Conservation (phyloP, 1,284 basidiomycete genomes). For the Dichomitus squalens region DNA sequence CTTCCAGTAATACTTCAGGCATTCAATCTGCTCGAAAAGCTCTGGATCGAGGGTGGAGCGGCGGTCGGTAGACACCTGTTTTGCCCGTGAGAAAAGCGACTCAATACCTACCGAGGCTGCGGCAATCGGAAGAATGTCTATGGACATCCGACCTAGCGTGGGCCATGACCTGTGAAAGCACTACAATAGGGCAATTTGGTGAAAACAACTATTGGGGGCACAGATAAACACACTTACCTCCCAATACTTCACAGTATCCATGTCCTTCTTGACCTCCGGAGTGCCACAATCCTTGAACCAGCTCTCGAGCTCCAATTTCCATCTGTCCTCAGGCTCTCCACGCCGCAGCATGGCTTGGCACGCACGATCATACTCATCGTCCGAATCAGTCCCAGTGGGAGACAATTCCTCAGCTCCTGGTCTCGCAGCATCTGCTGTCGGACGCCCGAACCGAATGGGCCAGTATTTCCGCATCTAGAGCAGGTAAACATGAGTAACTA, state of each 20-base stretch:
- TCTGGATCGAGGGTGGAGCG: background rate
- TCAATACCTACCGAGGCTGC: background rate
- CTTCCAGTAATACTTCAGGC: slow-evolving; percentile 4
- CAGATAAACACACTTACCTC: background rate
- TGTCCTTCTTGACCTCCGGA: too few species aligned
- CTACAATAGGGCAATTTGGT: too few species aligned
- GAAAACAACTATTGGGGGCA: too few species aligned
- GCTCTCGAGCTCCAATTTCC: too few species aligned
- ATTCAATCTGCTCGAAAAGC: slow-evolving; percentile 11
- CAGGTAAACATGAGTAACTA: background rate
- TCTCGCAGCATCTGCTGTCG: background rate
- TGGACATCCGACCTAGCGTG: background rate
- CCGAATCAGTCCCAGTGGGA: background rate
- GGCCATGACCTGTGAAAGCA: background rate
- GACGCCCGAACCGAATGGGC: background rate
- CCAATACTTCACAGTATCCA: too few species aligned
- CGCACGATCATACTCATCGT: too few species aligned
- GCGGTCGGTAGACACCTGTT: background rate
- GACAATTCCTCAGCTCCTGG: background rate
- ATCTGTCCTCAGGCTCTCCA: too few species aligned
- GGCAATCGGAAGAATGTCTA: background rate
- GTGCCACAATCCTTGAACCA: too few species aligned
- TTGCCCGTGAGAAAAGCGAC: background rate
- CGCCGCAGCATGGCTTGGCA: too few species aligned
- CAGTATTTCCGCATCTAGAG: background rate